Base-by-base conservation (phyloP, 2,329 filamentous ascomycete genomes). In the Cladorrhinum sp. region DNA sequence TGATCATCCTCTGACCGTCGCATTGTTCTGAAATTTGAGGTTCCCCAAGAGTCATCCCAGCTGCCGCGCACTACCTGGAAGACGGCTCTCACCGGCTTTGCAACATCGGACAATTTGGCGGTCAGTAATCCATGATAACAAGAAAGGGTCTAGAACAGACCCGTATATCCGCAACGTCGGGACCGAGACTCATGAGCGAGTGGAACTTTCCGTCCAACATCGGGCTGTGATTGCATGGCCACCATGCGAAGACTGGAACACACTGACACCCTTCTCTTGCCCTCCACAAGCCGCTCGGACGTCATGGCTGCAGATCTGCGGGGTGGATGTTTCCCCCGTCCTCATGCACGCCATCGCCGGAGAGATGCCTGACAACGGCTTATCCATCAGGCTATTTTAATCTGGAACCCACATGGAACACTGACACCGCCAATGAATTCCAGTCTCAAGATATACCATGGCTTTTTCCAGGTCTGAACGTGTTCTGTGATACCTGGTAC, bases 361-460 rank as follows among this genome's bases (percentile, higher is more conserved):
- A 42, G n/a, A n/a, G n/a, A n/a, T n/a, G n/a, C n/a, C n/a, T 14
- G 5, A n/a, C 36, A 42, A n/a, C 36, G 36, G 36, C 36, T 42
- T 14, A 57, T 62, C n/a, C n/a, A n/a, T 65, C 65, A 65, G 65
- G 62, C 63, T 67, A 64, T 67, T 65, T 64, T 59, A 59, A 64
- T 49, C 59, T 66, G 67, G 68, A 69, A 69, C 68, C 59, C 55
- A 61, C 59, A 64, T 70, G 68, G 67, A 70, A 70, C 68, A 62
- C 33, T 57, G 49, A 28, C 55, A 33, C 48, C 18, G 39, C 26
- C 26, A 30, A 10, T 30, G 26, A 30, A 10, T 30, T 4, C 26
- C 26, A 30, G 26, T 30, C 4, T 30, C 26, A 30, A 30, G 10
- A 5, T 4, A 30, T 4, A 10, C 4, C 10, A 42, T 42, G 6